Evolutionary conservation across 345 rosid genomes (phyloP), one percentile per base, ranked within the genome.

Genomic region (Camelina sativa): DNA sequence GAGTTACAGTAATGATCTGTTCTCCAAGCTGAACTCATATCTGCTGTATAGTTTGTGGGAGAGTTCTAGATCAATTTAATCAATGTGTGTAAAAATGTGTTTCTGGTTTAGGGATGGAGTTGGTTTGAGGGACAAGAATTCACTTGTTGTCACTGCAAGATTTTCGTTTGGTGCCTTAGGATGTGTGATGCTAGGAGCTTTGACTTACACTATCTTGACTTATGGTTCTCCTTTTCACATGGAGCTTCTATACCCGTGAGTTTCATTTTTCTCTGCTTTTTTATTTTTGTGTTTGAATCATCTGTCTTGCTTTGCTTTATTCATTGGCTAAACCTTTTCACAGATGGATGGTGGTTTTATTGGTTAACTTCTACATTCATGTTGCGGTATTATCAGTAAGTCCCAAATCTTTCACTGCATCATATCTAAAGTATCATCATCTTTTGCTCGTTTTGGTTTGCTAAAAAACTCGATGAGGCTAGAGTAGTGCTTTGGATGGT

Each of bases 211-310:
- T 50, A 34, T 86, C 60, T 51, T 77, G 41, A 90, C 96, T 40
- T 82, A 87, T 80, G 97, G 98, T 68, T 84, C 89, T 30, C 98
- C 97, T 73, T 94, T 94, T 70, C 93, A 91, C 66, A 83, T 65
- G 81, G 98, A 94, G 68, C 91, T 94, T 32, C 57, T 85, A 2
- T 87, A 89, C 60, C 98, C 93, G 96, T 94, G 73, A 93, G 91
- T 75, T 68, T 35, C 3, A 7, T 4, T 40, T 17, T 10, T 16
- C 8, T 60, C 54, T 20, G 34, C 17, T 16, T 60, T 0, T 22
- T 47, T 65, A 0, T 0, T 22, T 38, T 62, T 57, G 19, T 74
- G 23, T 72, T 46, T 7, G 23, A 28, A 46, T 41, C 28, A 34
- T 40, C 4, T 19, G 44, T 48, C 16, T 65, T 2, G 22, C 9